Percentiles rank a stretch among this genome's conserved stretches.
Conservation (phyloP, 2,329 filamentous ascomycete species). For the Emergomyces africanus region DNA sequence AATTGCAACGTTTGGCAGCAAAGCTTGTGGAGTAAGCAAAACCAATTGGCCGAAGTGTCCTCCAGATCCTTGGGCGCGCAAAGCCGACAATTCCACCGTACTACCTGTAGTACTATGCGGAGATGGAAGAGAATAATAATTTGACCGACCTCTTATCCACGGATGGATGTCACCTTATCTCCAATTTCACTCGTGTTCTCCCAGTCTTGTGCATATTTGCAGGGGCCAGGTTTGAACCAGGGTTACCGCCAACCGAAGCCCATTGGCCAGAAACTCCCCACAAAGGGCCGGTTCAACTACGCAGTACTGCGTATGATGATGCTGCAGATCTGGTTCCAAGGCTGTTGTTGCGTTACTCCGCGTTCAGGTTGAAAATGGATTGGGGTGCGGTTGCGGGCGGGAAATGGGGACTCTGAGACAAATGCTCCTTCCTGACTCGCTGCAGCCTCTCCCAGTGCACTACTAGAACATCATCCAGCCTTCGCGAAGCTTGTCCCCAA, state of each 20-base stretch:
- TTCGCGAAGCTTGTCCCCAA: not conserved
- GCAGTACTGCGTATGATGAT: too few species aligned
- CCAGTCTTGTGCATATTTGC: not conserved
- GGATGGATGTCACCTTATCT: not conserved
- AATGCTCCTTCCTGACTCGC: not conserved
- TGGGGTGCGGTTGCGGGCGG: not conserved
- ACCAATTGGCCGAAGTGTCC: not conserved
- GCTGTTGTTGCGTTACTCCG: not conserved
- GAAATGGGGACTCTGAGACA: not conserved
- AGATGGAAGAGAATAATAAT: not conserved
- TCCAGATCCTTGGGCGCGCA: not conserved
- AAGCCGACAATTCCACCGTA: not conserved
- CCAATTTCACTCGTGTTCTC: not conserved
- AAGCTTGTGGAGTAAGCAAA: not conserved
- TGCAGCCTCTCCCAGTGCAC: not conserved
- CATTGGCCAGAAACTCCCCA: not conserved
- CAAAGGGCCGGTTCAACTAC: not conserved
- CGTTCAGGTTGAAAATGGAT: not conserved
- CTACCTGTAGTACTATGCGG: not conserved
- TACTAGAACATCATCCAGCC: not conserved
- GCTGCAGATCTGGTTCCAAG: not conserved
- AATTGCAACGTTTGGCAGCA: conserved; percentile 1
- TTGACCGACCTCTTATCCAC: not conserved
- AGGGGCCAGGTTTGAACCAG: not conserved
- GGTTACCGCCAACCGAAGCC: not conserved